phyloP scores from a whole-genome alignment of 176 grass and related monocot genomes.

The Zea luxurians region DNA sequence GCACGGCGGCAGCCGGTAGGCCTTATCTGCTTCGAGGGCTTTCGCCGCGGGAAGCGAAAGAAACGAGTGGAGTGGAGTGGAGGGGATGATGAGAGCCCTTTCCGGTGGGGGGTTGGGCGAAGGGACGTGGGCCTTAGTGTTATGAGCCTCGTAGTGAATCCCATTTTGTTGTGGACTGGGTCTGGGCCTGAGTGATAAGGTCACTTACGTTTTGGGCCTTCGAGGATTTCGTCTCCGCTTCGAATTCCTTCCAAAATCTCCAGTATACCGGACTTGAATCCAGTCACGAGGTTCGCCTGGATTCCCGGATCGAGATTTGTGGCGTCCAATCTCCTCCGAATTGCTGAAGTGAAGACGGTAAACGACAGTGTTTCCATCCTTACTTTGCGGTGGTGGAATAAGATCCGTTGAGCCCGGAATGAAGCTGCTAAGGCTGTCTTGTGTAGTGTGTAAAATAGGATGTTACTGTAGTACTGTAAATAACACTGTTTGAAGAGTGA shows the following conservation, averaged over 20 bases:
- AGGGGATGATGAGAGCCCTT: not conserved
- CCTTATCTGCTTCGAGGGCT: conserved; percentile 53
- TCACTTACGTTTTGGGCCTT: not conserved
- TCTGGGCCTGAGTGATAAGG: not conserved
- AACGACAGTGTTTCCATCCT: not conserved
- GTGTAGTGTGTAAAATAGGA: no score
- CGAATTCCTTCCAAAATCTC: no score
- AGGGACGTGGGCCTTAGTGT: not conserved
- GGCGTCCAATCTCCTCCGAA: not conserved
- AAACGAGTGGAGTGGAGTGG: conserved; percentile 43
- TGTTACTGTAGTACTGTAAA: no score
- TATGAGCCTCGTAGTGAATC: no score
- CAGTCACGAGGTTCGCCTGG: no score
- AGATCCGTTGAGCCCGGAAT: not conserved
- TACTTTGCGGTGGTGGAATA: not conserved
- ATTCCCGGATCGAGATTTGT: no score
- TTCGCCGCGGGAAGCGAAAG: conserved; percentile 41
- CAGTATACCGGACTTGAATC: no score
- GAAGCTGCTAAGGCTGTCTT: no score
- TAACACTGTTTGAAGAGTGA: no score
- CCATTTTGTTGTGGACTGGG: not conserved
- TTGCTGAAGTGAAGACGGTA: not conserved
- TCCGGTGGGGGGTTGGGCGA: not conserved
- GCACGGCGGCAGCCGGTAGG: conserved; percentile 15
- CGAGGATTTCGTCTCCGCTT: not conserved